These are phyloP conservation scores for Komagataella kurtzmanii DNA, from an alignment of 805 yeast species.

Conservation along the genomic window DNA sequence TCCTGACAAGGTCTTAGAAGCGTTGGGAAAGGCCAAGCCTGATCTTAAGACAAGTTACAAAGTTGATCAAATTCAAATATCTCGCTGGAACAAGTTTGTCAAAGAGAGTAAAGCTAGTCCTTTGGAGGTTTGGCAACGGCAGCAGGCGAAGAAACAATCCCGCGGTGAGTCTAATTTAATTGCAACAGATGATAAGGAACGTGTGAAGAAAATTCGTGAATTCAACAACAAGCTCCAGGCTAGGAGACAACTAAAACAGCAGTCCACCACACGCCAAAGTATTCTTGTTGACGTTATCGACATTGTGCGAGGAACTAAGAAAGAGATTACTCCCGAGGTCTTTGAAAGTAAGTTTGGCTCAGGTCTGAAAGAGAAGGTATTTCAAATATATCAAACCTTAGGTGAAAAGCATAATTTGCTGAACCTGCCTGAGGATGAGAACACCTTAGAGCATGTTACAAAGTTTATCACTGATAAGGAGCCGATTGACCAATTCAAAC, in stretches of 20 bases:
- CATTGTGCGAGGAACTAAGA: constrained; percentile 10
- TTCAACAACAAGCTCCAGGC: constrained; percentile 24
- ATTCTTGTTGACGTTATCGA: constrained; percentile 30
- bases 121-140: constrained; percentile 38
- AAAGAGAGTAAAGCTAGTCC: constrained; percentile 44
- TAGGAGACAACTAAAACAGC: constrained; percentile 18
- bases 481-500: constrained; percentile 7
- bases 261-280: constrained; percentile 28
- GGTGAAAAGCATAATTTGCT: constrained; percentile 11
- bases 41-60: constrained; percentile 51
- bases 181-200: constrained; percentile 2
- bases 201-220: constrained; percentile 9
- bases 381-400: constrained; percentile 19
- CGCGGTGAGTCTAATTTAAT: constrained; percentile 15
- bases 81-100: constrained; percentile 66
- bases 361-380: constrained; percentile 16
- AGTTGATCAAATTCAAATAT: constrained; percentile 59
- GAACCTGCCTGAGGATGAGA: constrained; percentile 7
- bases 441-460: neutral
- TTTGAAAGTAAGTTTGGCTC: constrained; percentile 25
- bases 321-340: constrained; percentile 11
- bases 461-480: constrained; percentile 1
- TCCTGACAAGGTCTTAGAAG: constrained; percentile 76
- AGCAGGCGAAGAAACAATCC: constrained; percentile 26
- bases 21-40: constrained; percentile 81